phyloP scores from a whole-genome alignment of 768 basidiomycete genomes.

The Gloeostereum incarnatum region DNA sequence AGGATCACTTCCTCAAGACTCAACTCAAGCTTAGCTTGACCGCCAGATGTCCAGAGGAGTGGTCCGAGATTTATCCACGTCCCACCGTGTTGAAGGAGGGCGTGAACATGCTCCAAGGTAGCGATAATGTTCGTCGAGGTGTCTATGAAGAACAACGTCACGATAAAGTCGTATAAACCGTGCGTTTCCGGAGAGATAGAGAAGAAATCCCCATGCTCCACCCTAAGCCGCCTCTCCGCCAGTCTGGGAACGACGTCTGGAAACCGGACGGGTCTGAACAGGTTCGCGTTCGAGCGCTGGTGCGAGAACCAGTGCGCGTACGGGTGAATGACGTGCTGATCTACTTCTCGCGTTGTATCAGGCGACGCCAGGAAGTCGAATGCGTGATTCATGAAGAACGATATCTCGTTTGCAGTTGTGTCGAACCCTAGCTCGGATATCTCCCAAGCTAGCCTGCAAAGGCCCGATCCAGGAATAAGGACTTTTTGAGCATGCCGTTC shows the following conservation, averaged over 20 bases:
- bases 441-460: constrained; percentile 63
- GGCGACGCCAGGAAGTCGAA: constrained; percentile 48
- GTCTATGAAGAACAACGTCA: constrained; percentile 63
- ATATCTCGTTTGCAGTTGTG: constrained; percentile 55
- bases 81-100: constrained; percentile 51
- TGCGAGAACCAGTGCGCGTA: constrained; percentile 69
- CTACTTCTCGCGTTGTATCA: constrained; percentile 19
- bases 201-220: constrained; percentile 50
- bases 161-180: constrained; percentile 41
- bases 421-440: constrained; percentile 50
- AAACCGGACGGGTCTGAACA: constrained; percentile 46
- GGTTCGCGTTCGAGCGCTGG: constrained; percentile 35
- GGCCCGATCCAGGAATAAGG: constrained; percentile 56
- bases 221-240: constrained; percentile 30
- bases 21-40: constrained; percentile 43
- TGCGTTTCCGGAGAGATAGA: constrained; percentile 12
- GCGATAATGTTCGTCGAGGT: constrained; percentile 45
- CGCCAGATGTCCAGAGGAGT: constrained; percentile 52
- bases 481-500: constrained; percentile 20
- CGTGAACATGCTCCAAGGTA: constrained; percentile 48
- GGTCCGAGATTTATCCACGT: constrained; percentile 69
- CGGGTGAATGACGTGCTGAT: constrained; percentile 49
- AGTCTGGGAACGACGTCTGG: constrained; percentile 54
- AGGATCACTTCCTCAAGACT: constrained; percentile 55
- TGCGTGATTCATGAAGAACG: constrained; percentile 56